Evolutionary conservation across 164 flowering plant genomes (phyloP).

Genomic region (Houttuynia cordata): DNA sequence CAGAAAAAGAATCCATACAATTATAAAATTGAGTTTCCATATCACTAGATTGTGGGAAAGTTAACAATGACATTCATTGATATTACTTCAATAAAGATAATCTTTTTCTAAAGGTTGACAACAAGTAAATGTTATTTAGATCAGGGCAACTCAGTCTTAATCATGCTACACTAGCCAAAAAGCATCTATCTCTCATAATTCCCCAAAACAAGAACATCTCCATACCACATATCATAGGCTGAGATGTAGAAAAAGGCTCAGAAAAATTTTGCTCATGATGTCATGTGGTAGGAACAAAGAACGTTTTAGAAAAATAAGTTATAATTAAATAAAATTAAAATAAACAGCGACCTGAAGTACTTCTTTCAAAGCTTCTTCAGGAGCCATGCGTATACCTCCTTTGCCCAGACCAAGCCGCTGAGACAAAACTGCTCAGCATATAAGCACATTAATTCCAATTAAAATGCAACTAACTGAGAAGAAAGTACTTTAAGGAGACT

Average conservation of each 20-base stretch:
- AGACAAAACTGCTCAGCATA: conserved; percentile 72
- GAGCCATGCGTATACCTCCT: conserved; percentile 97
- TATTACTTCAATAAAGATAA: too few species aligned
- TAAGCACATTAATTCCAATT: conserved; percentile 8
- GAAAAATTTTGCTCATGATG: background rate
- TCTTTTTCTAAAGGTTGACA: too few species aligned
- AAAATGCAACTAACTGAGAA: background rate
- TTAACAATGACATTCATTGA: too few species aligned
- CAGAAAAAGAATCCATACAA: too few species aligned
- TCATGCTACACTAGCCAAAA: too few species aligned
- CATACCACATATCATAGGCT: too few species aligned
- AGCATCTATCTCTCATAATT: background rate
- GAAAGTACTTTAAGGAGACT: background rate
- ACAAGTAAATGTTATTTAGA: too few species aligned
- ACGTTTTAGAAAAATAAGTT: background rate
- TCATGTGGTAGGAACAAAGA: background rate
- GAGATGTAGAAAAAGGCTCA: too few species aligned
- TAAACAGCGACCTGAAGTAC: conserved; percentile 61
- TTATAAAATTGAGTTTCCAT: too few species aligned
- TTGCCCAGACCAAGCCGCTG: conserved; percentile 97
- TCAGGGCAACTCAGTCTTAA: too few species aligned
- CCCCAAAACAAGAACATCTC: too few species aligned
- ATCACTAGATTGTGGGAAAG: too few species aligned
- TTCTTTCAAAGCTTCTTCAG: conserved; percentile 80
- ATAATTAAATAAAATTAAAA: background rate